These are phyloP conservation scores for Ceratopteris richardii DNA, from an alignment of 75 land plant species.

Conservation along the genomic window DNA sequence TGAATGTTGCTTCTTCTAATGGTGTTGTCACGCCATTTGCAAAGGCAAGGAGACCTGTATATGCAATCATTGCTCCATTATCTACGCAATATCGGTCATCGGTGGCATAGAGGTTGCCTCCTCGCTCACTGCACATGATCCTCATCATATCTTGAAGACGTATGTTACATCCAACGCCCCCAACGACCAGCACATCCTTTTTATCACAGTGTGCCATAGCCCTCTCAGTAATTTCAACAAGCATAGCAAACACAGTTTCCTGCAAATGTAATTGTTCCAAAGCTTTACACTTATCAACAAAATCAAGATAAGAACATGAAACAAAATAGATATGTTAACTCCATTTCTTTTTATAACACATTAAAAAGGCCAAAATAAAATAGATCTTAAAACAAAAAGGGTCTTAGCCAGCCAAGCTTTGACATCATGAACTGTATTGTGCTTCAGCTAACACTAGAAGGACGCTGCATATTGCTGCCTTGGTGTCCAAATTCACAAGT, in stretches of 20 bases:
- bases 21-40: constrained; percentile 74
- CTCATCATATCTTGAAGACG: constrained; percentile 95
- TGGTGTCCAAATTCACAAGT: no score
- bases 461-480: no score
- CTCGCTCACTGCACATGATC: constrained; percentile 89
- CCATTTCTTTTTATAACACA: no score
- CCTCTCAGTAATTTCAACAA: constrained; percentile 96
- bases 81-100: constrained; percentile 96
- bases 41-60: constrained; percentile 89
- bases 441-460: no score
- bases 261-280: no score
- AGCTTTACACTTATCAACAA: no score
- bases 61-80: constrained; percentile 99
- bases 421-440: no score
- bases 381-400: no score
- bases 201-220: constrained; percentile 99
- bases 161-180: constrained; percentile 96
- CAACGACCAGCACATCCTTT: constrained; percentile 92
- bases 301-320: no score
- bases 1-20: constrained; percentile 73
- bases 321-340: no score
- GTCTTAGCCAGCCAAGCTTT: no score
- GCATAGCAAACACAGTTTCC: constrained; percentile 99
- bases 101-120: constrained; percentile 78
- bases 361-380: no score